Evolutionary conservation across 2,329 filamentous ascomycete species (phyloP).

Genomic region (Apiospora arundinis): DNA sequence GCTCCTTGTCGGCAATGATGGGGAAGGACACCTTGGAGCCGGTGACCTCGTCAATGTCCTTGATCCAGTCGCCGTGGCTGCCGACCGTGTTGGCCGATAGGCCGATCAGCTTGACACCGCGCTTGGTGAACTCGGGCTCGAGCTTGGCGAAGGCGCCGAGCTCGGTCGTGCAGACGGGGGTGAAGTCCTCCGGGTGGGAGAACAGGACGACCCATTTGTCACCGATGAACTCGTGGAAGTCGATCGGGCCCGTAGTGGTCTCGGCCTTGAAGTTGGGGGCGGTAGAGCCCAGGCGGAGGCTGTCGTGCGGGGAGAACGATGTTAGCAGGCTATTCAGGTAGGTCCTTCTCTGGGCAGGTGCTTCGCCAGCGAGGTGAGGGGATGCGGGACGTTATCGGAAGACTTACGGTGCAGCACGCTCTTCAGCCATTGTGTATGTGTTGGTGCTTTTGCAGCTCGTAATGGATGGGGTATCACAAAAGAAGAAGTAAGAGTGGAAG

Average conservation of each 20-base stretch:
- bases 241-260: slow-evolving; percentile 77
- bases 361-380: background rate
- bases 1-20: slow-evolving; percentile 81
- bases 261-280: slow-evolving; percentile 87
- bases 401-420: slow-evolving; percentile 40
- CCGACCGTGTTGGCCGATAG: slow-evolving; percentile 85
- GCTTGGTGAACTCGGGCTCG: slow-evolving; percentile 84
- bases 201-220: slow-evolving; percentile 84
- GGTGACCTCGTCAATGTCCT: slow-evolving; percentile 83
- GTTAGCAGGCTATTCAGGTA: background rate
- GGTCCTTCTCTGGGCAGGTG: background rate
- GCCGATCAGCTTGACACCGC: slow-evolving; percentile 89
- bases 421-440: slow-evolving; percentile 33
- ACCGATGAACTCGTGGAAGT: slow-evolving; percentile 83
- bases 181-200: slow-evolving; percentile 89
- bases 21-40: slow-evolving; percentile 75
- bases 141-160: slow-evolving; percentile 92
- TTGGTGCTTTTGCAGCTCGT: background rate
- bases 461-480: slow-evolving; percentile 5
- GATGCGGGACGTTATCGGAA: background rate
- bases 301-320: slow-evolving; percentile 33
- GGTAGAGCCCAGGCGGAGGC: slow-evolving; percentile 68
- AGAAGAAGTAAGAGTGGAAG: background rate
- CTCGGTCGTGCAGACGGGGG: slow-evolving; percentile 94
- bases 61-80: slow-evolving; percentile 88